A percentile compares a stretch with the other conserved stretches of the same genome.
These are phyloP conservation scores for Jatropha multifida DNA, from an alignment of 441 rosid species.

Conservation along the genomic window DNA sequence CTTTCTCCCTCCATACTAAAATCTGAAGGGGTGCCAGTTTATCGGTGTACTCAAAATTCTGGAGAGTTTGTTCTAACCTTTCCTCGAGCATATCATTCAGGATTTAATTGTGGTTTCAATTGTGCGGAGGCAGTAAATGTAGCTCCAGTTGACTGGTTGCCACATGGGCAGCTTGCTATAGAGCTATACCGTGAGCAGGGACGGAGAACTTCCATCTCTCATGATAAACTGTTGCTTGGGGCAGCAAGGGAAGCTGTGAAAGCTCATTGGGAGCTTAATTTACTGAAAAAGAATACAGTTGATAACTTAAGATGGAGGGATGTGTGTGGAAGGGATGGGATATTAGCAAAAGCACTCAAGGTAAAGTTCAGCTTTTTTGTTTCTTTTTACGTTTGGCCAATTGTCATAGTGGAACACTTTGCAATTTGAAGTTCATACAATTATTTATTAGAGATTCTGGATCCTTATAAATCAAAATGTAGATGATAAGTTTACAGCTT, in stretches of 20 bases:
- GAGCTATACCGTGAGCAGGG: conserved; percentile 90
- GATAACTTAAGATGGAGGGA: conserved; percentile 91
- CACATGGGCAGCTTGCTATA: conserved; percentile 95
- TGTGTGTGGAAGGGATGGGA: conserved; percentile 83
- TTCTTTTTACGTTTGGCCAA: conserved; percentile 10
- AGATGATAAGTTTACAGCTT: neutral
- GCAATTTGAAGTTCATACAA: conserved; percentile 12
- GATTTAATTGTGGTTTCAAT: conserved; percentile 96
- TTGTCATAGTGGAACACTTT: neutral
- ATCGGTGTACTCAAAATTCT: conserved; percentile 85
- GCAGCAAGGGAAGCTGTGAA: conserved; percentile 99
- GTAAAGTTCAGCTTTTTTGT: conserved; percentile 39
- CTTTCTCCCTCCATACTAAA: conserved; percentile 93
- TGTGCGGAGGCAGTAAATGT: conserved; percentile 99
- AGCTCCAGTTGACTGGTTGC: conserved; percentile 99
- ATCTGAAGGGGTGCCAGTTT: conserved; percentile 88
- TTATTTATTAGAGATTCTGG: conserved; percentile 3
- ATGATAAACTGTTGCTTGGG: conserved; percentile 95
- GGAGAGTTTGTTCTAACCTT: conserved; percentile 98
- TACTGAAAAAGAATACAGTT: conserved; percentile 67
- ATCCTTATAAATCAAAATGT: neutral
- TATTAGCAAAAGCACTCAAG: conserved; percentile 84
- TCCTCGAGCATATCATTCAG: conserved; percentile 99
- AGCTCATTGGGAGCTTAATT: conserved; percentile 96
- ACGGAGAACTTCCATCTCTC: conserved; percentile 96